These are phyloP conservation scores for Metschnikowia dekortorum DNA, from an alignment of 805 yeast species.

Conservation along the genomic window DNA sequence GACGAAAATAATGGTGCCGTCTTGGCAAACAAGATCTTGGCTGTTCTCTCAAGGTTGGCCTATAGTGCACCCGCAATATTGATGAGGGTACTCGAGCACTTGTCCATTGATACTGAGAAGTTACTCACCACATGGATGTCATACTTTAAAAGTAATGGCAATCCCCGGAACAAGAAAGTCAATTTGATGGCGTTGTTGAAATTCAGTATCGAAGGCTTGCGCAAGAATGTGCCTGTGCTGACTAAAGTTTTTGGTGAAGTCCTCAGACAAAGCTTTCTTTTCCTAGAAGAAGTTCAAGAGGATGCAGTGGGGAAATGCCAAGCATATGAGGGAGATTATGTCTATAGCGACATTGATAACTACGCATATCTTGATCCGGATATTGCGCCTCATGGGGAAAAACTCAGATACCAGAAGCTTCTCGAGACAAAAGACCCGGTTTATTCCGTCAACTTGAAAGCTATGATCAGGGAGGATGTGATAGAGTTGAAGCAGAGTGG, in stretches of 20 bases:
- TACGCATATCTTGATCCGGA: constrained; percentile 38
- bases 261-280: constrained; percentile 33
- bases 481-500: constrained; percentile 22
- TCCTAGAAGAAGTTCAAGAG: constrained; percentile 77
- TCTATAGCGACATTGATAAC: constrained; percentile 41
- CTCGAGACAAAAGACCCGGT: constrained; percentile 33
- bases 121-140: constrained; percentile 38
- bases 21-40: constrained; percentile 32
- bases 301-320: constrained; percentile 28
- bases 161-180: constrained; percentile 70
- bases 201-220: constrained; percentile 35
- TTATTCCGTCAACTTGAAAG: constrained; percentile 43
- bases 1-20: constrained; percentile 43
- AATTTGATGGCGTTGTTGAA: constrained; percentile 59
- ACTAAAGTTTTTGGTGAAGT: constrained; percentile 21
- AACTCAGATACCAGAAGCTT: constrained; percentile 30
- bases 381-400: constrained; percentile 41
- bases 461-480: constrained; percentile 34
- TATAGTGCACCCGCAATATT: constrained; percentile 33
- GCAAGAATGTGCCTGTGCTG: constrained; percentile 18
- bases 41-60: constrained; percentile 36
- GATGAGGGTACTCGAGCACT: constrained; percentile 27
- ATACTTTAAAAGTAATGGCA: constrained; percentile 51
- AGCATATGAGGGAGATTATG: constrained; percentile 33
- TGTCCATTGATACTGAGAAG: constrained; percentile 20